Conservation (phyloP, 2,329 filamentous ascomycete species). For the Aspergillus luchuensis region DNA sequence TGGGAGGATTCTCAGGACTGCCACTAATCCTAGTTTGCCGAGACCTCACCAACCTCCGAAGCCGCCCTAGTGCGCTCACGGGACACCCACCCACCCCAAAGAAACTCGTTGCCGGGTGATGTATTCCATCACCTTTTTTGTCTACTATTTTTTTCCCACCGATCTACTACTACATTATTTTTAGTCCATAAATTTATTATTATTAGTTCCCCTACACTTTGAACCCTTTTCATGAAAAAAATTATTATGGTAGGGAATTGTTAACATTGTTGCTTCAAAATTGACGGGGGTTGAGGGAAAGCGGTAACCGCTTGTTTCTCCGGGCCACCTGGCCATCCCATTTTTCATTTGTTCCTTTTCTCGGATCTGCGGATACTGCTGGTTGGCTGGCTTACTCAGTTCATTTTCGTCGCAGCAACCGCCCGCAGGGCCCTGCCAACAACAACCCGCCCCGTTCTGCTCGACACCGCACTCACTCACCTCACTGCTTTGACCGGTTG, state of each 20-base stretch:
- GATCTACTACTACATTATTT: not conserved
- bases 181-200: not conserved
- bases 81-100: slow-evolving; percentile 22
- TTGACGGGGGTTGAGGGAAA: not conserved
- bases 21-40: slow-evolving; percentile 45
- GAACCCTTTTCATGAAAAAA: not conserved
- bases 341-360: slow-evolving; percentile 30
- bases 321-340: slow-evolving; percentile 32
- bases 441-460: not conserved
- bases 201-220: not conserved
- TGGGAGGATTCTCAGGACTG: slow-evolving; percentile 43
- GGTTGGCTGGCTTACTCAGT: slow-evolving; percentile 36
- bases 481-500: slow-evolving; percentile 7
- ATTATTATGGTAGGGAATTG: not conserved
- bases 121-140: not conserved
- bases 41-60: slow-evolving; percentile 40
- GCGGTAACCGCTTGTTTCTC: slow-evolving; percentile 10
- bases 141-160: not conserved
- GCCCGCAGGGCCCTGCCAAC: slow-evolving; percentile 10
- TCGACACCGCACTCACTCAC: not conserved
- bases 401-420: slow-evolving; percentile 40
- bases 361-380: slow-evolving; percentile 41
- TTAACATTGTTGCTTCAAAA: not conserved
- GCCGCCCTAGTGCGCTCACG: slow-evolving; percentile 40
- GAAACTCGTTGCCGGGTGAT: slow-evolving; percentile 8